These are phyloP conservation scores for Begonia peltatifolia DNA, from an alignment of 306 rosid species.

Conservation along the genomic window DNA sequence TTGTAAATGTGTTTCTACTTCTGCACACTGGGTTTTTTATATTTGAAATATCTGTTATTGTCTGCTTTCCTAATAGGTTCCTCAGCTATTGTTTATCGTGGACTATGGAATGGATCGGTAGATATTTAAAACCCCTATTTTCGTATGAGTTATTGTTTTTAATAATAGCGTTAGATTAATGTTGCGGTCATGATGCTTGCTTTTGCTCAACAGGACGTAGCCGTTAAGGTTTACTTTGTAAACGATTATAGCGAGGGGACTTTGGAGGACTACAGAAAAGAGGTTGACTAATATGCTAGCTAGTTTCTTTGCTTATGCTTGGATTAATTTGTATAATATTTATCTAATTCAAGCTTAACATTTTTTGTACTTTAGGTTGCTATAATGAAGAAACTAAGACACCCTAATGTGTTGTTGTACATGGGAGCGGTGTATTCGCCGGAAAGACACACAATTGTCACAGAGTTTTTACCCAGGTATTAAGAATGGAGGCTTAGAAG, in stretches of 20 bases:
- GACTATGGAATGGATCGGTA: slow-evolving; percentile 81
- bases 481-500: not conserved
- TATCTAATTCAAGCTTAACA: not conserved
- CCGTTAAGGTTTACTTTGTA: slow-evolving; percentile 45
- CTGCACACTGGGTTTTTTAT: no score
- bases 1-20: no score
- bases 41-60: not conserved
- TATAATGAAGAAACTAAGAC: slow-evolving; percentile 80
- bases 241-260: slow-evolving; percentile 38
- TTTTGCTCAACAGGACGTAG: slow-evolving; percentile 41
- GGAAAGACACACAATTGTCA: slow-evolving; percentile 56
- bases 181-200: not conserved
- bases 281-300: slow-evolving; percentile 22
- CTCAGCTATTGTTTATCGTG: slow-evolving; percentile 53
- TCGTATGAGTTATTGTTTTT: not conserved
- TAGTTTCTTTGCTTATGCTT: no score
- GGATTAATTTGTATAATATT: not conserved
- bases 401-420: slow-evolving; percentile 70
- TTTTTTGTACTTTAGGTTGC: slow-evolving; percentile 31
- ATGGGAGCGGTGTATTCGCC: slow-evolving; percentile 72
- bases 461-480: slow-evolving; percentile 69
- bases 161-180: not conserved
- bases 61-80: slow-evolving; percentile 34
- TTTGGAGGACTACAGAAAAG: slow-evolving; percentile 40
- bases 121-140: slow-evolving; percentile 1